Base-by-base conservation (phyloP, 2,329 filamentous ascomycete genomes). In the Sordariomycetes sp. region DNA sequence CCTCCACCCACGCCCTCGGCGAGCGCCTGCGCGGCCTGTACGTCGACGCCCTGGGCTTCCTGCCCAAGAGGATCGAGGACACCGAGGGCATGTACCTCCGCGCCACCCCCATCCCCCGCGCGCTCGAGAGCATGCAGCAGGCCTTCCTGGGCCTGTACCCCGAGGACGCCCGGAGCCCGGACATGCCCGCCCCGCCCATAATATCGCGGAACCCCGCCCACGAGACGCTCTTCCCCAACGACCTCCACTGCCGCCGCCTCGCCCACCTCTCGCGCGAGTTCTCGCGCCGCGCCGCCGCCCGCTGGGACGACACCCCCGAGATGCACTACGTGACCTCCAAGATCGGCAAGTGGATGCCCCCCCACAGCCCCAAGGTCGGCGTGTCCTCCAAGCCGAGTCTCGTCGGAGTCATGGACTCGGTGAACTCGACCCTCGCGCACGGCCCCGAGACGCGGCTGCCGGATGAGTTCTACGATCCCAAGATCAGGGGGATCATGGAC, bases 321-420 rank as follows among this genome's bases (percentile, higher is more conserved):
- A 93, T 97, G 86, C 80, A 81, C 35, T 92, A 96, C 68, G 75
- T 97, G 25, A 91, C 88, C 65, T 85, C 81, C 60, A 73, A 89
- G 60, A 84, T 92, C 58, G 85, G 87, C 40, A 90, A 88, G 69
- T 96, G 88, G 83, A 96, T 97, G 89, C 90, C 90, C 0, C 78
- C 83, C 8, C 78, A 79, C 40, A 79, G 77, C 34, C 80, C 80
- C 12, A 78, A 79, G 46, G 46, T 22, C 20, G 46, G 46, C 46
- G 89, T 97, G 10, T 91, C 97, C 70, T 86, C 86, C 1, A 86
- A 87, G 60, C 94, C 94, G 0, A 80, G 92, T 52, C 77, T 97
- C 14, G 91, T 86, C 6, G 94, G 94, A 57, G 87, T 99, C 65
- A 90, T 96, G 88, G 94, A 99, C 72, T 94, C 90, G 0, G 81